Evolutionary conservation across 768 basidiomycete genomes (phyloP).

Genomic region (Panellus pusillus): DNA sequence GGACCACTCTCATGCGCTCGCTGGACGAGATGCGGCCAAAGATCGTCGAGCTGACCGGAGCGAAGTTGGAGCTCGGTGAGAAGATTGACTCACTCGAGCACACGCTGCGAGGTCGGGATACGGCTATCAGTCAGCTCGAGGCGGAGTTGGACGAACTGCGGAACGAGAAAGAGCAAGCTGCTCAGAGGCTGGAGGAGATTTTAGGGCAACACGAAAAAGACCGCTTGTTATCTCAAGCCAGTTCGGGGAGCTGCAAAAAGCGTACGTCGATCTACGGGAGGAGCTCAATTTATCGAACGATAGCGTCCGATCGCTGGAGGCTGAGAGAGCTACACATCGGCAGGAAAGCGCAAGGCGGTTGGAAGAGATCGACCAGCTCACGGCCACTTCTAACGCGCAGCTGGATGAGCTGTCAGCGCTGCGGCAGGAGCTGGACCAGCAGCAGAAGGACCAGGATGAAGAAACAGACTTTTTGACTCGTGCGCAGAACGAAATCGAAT

Average conservation of each 20-base stretch:
- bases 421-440: slow-evolving; percentile 53
- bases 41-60: slow-evolving; percentile 76
- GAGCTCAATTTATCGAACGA: slow-evolving; percentile 57
- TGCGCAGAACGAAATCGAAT: slow-evolving; percentile 70
- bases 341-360: slow-evolving; percentile 54
- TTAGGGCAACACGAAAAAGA: slow-evolving; percentile 55
- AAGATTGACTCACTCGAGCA: slow-evolving; percentile 58
- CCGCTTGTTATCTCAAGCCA: slow-evolving; percentile 44
- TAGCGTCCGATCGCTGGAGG: slow-evolving; percentile 59
- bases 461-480: slow-evolving; percentile 61
- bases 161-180: slow-evolving; percentile 48
- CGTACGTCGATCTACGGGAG: slow-evolving; percentile 59
- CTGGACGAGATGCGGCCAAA: slow-evolving; percentile 85
- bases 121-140: slow-evolving; percentile 62
- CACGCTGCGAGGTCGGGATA: slow-evolving; percentile 54
- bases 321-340: slow-evolving; percentile 60
- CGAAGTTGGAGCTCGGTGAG: slow-evolving; percentile 68
- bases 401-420: slow-evolving; percentile 54
- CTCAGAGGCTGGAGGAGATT: slow-evolving; percentile 44
- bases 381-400: slow-evolving; percentile 42
- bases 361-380: slow-evolving; percentile 60
- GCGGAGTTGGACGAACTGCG: slow-evolving; percentile 53
- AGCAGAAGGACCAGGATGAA: slow-evolving; percentile 51
- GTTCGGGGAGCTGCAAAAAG: slow-evolving; percentile 60
- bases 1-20: slow-evolving; percentile 74